A percentile compares a stretch with the other conserved stretches of the same genome.
These are phyloP conservation scores for Gymnopilus dilepis DNA, from an alignment of 768 basidiomycete genomes.

Conservation along the genomic window DNA sequence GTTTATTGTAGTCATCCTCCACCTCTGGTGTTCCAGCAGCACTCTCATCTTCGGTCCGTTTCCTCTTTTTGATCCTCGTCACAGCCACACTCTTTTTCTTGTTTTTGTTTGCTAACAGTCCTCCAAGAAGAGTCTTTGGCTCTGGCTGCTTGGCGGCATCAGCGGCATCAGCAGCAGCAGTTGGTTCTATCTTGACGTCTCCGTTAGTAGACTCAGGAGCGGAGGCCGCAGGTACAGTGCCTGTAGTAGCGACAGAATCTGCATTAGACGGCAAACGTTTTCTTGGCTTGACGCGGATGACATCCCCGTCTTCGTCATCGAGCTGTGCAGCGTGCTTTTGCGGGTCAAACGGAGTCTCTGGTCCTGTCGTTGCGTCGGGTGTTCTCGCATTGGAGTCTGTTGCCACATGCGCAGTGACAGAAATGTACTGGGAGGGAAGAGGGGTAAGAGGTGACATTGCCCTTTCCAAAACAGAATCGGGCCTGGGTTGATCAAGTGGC, in stretches of 20 bases:
- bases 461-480: neutral
- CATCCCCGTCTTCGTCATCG: slow-evolving; percentile 25
- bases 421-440: neutral
- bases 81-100: slow-evolving; percentile 32
- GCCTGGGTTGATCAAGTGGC: neutral
- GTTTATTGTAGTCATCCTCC: slow-evolving; percentile 14
- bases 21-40: slow-evolving; percentile 22
- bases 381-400: neutral
- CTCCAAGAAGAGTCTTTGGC: slow-evolving; percentile 16
- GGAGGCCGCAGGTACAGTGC: neutral
- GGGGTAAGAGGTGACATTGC: neutral
- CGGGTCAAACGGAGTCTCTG: slow-evolving; percentile 9
- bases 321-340: slow-evolving; percentile 17
- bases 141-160: neutral
- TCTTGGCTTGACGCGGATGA: slow-evolving; percentile 18
- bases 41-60: slow-evolving; percentile 18
- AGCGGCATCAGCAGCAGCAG: neutral
- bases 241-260: neutral
- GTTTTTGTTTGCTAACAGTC: slow-evolving; percentile 17
- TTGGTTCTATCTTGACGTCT: neutral
- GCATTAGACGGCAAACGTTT: slow-evolving; percentile 12
- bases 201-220: neutral
- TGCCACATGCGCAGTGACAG: neutral
- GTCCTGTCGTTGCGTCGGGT: neutral
- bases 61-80: slow-evolving; percentile 40